Conservation (phyloP, 2,329 filamentous ascomycete species). For the Colletotrichum sp. region DNA sequence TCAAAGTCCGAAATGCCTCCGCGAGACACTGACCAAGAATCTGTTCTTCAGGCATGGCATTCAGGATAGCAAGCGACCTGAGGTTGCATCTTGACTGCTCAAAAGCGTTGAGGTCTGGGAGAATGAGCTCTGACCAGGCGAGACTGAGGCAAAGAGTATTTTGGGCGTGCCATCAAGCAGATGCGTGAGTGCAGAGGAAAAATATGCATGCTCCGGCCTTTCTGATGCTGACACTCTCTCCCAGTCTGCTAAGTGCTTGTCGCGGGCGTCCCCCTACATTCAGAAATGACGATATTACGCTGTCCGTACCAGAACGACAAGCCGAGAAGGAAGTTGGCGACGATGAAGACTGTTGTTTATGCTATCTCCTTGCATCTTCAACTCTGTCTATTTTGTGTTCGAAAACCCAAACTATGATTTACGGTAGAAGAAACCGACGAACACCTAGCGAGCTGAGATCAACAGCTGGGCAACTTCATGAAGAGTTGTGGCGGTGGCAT, state of each 20-base stretch:
- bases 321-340: background rate
- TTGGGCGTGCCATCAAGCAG: conserved; percentile 6
- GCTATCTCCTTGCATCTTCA: background rate
- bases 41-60: background rate
- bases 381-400: background rate
- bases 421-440: background rate
- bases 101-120: background rate
- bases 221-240: background rate
- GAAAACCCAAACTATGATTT: background rate
- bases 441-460: background rate
- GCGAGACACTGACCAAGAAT: background rate
- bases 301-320: background rate
- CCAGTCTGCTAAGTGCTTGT: background rate
- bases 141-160: conserved; percentile 1
- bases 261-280: background rate
- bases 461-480: background rate
- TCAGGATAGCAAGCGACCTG: background rate
- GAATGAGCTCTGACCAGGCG: background rate
- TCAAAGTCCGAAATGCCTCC: background rate
- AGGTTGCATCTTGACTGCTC: conserved; percentile 5
- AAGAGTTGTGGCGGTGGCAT: background rate
- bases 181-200: background rate
- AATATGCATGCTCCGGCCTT: fast-evolving
- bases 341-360: background rate
- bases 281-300: background rate